Conservation (phyloP, 352 stramenopile genomes). For the Phytopythium sindhum region DNA sequence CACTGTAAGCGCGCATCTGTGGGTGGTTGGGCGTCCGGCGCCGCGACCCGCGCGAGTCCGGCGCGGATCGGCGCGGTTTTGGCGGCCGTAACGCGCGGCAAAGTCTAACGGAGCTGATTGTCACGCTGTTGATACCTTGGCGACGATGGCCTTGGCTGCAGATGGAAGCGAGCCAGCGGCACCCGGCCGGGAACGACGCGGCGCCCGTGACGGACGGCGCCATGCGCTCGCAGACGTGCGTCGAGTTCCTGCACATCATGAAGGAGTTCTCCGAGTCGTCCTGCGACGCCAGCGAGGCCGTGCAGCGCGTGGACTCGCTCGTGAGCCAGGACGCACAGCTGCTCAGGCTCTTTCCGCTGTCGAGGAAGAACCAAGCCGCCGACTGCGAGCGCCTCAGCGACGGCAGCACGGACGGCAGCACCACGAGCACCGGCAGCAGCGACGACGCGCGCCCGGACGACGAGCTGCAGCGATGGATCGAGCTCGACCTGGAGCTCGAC, state of each 20-base stretch:
- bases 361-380: slow-evolving; percentile 16
- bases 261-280: slow-evolving; percentile 69
- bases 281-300: slow-evolving; percentile 57
- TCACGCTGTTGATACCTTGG: background rate
- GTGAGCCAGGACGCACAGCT: slow-evolving; percentile 56
- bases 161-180: slow-evolving; percentile 9
- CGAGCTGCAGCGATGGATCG: slow-evolving; percentile 61
- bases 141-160: background rate
- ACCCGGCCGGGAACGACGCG: slow-evolving; percentile 7
- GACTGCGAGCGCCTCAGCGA: background rate
- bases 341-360: slow-evolving; percentile 47
- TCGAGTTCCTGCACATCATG: slow-evolving; percentile 75
- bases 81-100: background rate
- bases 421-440: slow-evolving; percentile 9
- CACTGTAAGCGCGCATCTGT: background rate
- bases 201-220: slow-evolving; percentile 11
- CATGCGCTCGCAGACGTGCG: slow-evolving; percentile 52
- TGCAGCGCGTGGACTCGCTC: slow-evolving; percentile 64
- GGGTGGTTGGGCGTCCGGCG: background rate
- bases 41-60: background rate
- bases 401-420: slow-evolving; percentile 8
- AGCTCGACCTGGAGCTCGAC: slow-evolving; percentile 56
- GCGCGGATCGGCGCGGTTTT: background rate
- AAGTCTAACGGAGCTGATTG: background rate
- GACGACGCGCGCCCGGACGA: slow-evolving; percentile 43